Percentiles rank a stretch among this genome's conserved stretches.
Conservation (phyloP, 2,329 filamentous ascomycete species). For the Alternaria sp. region DNA sequence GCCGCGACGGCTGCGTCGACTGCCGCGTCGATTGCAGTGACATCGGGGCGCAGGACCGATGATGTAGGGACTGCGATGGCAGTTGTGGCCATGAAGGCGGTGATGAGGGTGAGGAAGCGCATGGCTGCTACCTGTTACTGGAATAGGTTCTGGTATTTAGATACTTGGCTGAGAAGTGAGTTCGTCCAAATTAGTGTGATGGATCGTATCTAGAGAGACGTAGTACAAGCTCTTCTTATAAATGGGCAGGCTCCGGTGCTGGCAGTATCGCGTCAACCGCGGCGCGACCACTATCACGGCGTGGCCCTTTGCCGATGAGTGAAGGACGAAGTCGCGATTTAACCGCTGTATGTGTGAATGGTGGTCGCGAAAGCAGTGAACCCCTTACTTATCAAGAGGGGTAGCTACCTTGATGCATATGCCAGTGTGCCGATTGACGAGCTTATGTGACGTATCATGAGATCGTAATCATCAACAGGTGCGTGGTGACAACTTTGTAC, state of each 20-base stretch:
- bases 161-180: no score
- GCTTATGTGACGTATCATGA: background rate
- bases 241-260: background rate
- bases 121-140: background rate
- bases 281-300: background rate
- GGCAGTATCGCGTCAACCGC: background rate
- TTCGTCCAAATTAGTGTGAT: background rate
- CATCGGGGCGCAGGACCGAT: background rate
- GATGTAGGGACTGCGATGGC: background rate
- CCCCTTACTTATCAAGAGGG: background rate
- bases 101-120: background rate
- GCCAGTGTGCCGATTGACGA: background rate
- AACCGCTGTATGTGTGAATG: background rate
- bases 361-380: background rate
- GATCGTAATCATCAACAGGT: background rate
- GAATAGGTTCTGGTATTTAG: fast-evolving
- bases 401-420: background rate
- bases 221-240: background rate
- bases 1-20: background rate
- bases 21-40: background rate
- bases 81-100: background rate
- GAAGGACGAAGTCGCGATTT: background rate
- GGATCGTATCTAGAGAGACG: background rate
- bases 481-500: fast-evolving
- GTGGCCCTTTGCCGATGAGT: background rate